Evolutionary conservation across 2,329 filamentous ascomycete species (phyloP).

Genomic region (Byssothecium circinans): DNA sequence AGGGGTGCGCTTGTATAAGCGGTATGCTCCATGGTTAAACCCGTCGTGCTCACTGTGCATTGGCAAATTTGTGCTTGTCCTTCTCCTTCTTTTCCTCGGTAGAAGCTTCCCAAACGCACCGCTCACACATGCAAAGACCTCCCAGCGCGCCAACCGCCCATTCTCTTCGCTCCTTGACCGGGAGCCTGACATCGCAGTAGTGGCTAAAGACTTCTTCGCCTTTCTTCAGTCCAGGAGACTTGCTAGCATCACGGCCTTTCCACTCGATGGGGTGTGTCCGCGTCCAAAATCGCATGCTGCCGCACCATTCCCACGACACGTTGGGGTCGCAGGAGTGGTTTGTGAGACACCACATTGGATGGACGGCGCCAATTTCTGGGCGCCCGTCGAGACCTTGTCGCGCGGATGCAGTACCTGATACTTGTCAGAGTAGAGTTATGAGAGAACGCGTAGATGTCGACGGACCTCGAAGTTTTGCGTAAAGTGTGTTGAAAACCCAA

Average conservation of each 20-base stretch:
- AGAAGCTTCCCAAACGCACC: constrained; percentile 72
- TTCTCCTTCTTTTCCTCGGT: neutral
- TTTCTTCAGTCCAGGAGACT: constrained; percentile 64
- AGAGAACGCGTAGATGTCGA: neutral
- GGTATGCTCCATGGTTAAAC: too few species aligned
- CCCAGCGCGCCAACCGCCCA: constrained; percentile 88
- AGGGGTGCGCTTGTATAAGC: too few species aligned
- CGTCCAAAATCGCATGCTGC: constrained; percentile 71
- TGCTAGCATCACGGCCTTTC: constrained; percentile 34
- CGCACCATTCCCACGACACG: constrained; percentile 91
- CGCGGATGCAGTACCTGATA: constrained; percentile 74
- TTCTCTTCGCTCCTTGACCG: constrained; percentile 78
- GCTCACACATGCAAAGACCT: constrained; percentile 81
- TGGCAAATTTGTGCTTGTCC: too few species aligned
- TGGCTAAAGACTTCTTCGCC: constrained; percentile 90
- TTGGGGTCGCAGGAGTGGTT: constrained; percentile 97
- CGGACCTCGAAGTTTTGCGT: constrained; percentile 82
- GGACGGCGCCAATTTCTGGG: constrained; percentile 89
- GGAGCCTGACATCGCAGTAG: constrained; percentile 84
- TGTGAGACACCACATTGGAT: constrained; percentile 93
- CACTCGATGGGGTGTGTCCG: constrained; percentile 61
- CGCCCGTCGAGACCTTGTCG: constrained; percentile 70
- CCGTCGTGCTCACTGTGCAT: too few species aligned
- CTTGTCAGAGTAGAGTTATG: neutral
- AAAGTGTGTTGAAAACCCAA: constrained; percentile 89